These are phyloP conservation scores for Epicoccum sorghinum DNA, from an alignment of 2,329 filamentous ascomycete species.

Conservation along the genomic window DNA sequence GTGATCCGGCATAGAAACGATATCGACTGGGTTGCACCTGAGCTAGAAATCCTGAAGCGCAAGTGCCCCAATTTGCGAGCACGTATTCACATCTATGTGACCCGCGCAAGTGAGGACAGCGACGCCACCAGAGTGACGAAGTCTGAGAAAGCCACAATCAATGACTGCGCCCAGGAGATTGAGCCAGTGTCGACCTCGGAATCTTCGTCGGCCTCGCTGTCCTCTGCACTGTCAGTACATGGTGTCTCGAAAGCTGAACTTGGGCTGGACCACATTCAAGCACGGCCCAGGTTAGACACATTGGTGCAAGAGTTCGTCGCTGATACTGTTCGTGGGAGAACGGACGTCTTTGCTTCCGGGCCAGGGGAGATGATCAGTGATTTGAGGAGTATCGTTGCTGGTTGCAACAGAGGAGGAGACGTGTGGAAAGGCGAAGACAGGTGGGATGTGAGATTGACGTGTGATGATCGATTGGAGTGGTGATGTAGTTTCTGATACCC, in stretches of 20 bases:
- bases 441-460: slow-evolving; percentile 39
- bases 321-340: slow-evolving; percentile 30
- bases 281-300: slow-evolving; percentile 27
- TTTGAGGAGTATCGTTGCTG: slow-evolving; percentile 38
- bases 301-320: slow-evolving; percentile 34
- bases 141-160: slow-evolving; percentile 27
- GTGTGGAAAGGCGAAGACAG: slow-evolving; percentile 44
- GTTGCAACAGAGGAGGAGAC: slow-evolving; percentile 34
- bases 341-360: slow-evolving; percentile 41
- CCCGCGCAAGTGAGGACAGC: slow-evolving; percentile 33
- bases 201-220: slow-evolving; percentile 28
- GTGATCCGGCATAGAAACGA: slow-evolving; percentile 40
- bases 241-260: slow-evolving; percentile 38
- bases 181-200: slow-evolving; percentile 10
- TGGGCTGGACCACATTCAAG: slow-evolving; percentile 32
- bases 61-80: slow-evolving; percentile 34
- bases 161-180: slow-evolving; percentile 14
- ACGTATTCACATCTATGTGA: slow-evolving; percentile 44
- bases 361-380: slow-evolving; percentile 43
- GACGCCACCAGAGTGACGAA: slow-evolving; percentile 18
- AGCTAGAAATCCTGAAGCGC: slow-evolving; percentile 39
- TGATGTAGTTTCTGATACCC: slow-evolving; percentile 34
- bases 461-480: slow-evolving; percentile 43
- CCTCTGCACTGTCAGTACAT: slow-evolving; percentile 34
- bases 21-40: slow-evolving; percentile 44